Evolutionary conservation across 176 grass and related monocot genomes (phyloP).

Genomic region (Chloris gayana): DNA sequence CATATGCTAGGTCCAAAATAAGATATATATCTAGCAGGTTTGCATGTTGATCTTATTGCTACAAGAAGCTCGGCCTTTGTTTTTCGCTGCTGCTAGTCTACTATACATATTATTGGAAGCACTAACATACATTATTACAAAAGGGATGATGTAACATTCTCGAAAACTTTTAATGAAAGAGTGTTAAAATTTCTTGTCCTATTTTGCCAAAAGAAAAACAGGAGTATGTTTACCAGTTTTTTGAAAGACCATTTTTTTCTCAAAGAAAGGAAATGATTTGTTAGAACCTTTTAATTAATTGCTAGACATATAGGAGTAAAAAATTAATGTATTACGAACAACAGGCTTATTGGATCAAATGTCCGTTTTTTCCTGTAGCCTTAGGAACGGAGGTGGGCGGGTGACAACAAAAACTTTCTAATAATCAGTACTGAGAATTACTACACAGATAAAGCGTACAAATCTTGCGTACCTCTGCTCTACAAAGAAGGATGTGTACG

Average conservation of each 20-base stretch:
- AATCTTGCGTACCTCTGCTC: not conserved
- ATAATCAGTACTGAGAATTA: not conserved
- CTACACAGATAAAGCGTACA: not conserved
- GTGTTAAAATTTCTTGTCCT: not conserved
- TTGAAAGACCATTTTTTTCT: not conserved
- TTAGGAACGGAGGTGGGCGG: not conserved
- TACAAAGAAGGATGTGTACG: not conserved
- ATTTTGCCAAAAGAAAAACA: not conserved
- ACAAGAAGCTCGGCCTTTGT: not conserved
- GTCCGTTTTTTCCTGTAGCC: not conserved
- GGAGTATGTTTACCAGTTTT: not conserved
- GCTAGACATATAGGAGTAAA: not conserved
- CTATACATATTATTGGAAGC: not conserved
- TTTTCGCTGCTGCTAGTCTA: not conserved
- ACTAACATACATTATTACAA: not conserved
- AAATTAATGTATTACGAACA: not conserved
- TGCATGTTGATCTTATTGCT: not conserved
- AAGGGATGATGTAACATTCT: not conserved
- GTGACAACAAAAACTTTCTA: not conserved
- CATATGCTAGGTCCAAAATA: no score
- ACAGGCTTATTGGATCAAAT: not conserved
- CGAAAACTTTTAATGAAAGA: not conserved
- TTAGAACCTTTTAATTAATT: not conserved
- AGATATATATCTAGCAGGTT: no score
- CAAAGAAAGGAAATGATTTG: not conserved